Conservation (phyloP, 306 rosid genomes). For the Corylus heterophylla region DNA sequence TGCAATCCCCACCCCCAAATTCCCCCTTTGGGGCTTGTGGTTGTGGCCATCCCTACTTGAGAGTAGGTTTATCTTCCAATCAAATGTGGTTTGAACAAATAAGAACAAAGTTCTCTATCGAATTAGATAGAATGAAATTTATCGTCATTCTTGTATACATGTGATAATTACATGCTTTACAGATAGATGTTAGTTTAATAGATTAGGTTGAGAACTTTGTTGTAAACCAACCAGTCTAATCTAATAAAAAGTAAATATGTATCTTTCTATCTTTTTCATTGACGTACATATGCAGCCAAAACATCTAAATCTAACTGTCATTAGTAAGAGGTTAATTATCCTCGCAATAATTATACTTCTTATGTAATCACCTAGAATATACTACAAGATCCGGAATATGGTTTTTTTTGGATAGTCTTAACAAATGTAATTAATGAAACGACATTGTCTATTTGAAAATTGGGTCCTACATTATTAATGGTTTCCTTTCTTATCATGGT, state of each 20-base stretch:
- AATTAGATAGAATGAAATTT: too few species aligned
- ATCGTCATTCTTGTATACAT: too few species aligned
- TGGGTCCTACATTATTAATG: conserved; percentile 26
- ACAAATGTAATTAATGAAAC: not conserved
- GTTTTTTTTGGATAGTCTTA: conserved; percentile 10
- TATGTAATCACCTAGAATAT: conserved; percentile 28
- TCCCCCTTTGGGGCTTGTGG: too few species aligned
- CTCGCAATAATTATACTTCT: conserved; percentile 29
- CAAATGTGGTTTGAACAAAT: too few species aligned
- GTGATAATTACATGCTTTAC: too few species aligned
- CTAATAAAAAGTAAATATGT: not conserved
- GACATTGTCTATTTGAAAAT: conserved; percentile 29
- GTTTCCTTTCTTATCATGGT: not conserved
- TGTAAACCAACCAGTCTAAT: not conserved
- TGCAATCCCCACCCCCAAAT: too few species aligned
- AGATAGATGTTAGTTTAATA: too few species aligned
- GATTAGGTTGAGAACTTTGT: too few species aligned
- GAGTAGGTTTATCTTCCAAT: too few species aligned
- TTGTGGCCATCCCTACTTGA: too few species aligned
- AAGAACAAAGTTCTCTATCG: too few species aligned
- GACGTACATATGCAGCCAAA: not conserved
- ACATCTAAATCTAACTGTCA: conserved; percentile 7
- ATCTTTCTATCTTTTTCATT: conserved; percentile 5
- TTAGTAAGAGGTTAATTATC: conserved; percentile 16
- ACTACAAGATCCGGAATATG: conserved; percentile 50